Percentiles rank a stretch among this genome's conserved stretches.
These are phyloP conservation scores for Tuber aestivum DNA, from an alignment of 495 filamentous ascomycete species.

Conservation along the genomic window DNA sequence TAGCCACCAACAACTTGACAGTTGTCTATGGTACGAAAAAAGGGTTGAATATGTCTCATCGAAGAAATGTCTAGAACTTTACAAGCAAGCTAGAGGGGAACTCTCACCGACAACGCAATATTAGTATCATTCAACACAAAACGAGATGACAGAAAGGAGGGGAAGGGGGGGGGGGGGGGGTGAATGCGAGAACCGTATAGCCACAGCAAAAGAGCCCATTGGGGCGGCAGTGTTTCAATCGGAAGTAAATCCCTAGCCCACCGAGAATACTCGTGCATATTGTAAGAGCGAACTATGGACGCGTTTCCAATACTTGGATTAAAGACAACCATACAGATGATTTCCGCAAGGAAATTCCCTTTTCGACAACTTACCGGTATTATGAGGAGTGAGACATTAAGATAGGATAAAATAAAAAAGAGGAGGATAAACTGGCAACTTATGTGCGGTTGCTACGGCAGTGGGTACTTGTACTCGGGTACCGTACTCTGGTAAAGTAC, in stretches of 20 bases:
- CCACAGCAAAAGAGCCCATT: neutral
- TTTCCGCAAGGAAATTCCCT: neutral
- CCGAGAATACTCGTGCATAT: neutral
- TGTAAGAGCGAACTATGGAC: neutral
- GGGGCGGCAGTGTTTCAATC: neutral
- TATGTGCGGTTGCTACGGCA: neutral
- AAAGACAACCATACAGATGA: neutral
- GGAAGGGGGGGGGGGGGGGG: neutral
- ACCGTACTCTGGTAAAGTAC: neutral
- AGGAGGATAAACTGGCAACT: neutral
- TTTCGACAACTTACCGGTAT: neutral
- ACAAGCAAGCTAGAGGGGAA: neutral
- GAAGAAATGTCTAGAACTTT: neutral
- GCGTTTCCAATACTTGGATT: neutral
- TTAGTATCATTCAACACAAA: neutral
- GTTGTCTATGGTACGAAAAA: neutral
- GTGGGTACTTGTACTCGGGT: no score
- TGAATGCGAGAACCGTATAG: neutral
- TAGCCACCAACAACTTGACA: neutral
- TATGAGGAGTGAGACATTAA: neutral
- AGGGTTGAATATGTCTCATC: conserved; percentile 1
- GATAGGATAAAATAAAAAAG: neutral
- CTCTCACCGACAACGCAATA: neutral
- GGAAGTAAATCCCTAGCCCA: neutral
- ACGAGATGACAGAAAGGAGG: neutral